Base-by-base conservation (phyloP, 306 rosid genomes). In the Rosa rugosa region DNA sequence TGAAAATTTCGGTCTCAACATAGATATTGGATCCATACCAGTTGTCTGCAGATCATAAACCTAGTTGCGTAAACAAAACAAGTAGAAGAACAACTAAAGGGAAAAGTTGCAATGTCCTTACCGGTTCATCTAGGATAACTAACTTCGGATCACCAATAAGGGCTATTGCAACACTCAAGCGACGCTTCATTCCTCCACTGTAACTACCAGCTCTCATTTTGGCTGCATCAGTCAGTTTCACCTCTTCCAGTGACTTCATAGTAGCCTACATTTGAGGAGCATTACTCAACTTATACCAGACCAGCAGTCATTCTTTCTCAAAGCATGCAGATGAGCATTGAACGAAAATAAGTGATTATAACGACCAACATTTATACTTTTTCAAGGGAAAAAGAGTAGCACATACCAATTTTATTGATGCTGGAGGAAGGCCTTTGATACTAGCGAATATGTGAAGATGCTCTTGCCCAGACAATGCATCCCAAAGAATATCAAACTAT, bases 121-220 rank as follows among this genome's bases (percentile, higher is more conserved):
- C 97, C 80, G 94, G 97, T 83, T 94, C 99, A 81, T 94, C 97
- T 82, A 94, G 78, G 84, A 92, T 86, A 65, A 94, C 88, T 56
- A 92, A 81, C 73, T 92, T 92, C 8, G 97, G 97, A 83, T 92
- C 90, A 20, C 99, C 97, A 57, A 92, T 89, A 73, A 92, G 97
- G 60, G 97, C 91, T 87, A 88, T 88, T 34, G 99, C 97, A 80
- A 94, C 89, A 86, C 95, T 94, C 13, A 94, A 91, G 47, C 99
- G 97, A 31, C 97, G 97, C 79, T 91, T 91, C 97, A 92, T 94
- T 81, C 97, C 99, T 82, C 95, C 97, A 72, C 99, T 92, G 80
- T 94, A 94, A 85, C 92, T 92, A 60, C 91, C 97, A 77, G 94
- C 90, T 84, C 97, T 90, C 67, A 82, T 83, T 81, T 83, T 87